Conservation (phyloP, 192 early-diverging fungal species). For the Coemansia sp. region DNA sequence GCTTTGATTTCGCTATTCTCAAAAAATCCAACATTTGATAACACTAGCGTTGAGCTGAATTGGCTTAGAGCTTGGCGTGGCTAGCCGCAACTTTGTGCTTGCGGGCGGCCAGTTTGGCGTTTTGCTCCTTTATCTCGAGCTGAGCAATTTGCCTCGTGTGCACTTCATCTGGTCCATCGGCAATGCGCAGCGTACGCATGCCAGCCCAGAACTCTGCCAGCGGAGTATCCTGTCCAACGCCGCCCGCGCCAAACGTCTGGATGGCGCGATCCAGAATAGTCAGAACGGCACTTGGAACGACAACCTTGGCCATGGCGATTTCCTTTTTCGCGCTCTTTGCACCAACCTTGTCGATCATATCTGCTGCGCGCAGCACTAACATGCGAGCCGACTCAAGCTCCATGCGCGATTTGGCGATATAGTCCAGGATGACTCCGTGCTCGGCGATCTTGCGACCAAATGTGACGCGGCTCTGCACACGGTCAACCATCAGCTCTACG, state of each 20-base stretch:
- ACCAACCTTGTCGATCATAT: constrained; percentile 82
- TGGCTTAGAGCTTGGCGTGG: constrained; percentile 13
- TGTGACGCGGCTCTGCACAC: constrained; percentile 79
- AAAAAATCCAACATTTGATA: background rate
- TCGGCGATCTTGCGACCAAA: constrained; percentile 85
- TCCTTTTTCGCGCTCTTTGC: constrained; percentile 89
- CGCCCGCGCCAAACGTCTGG: constrained; percentile 91
- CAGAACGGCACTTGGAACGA: constrained; percentile 77
- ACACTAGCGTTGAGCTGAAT: background rate
- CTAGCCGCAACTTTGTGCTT: constrained; percentile 1
- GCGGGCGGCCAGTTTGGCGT: constrained; percentile 23
- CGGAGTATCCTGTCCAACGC: constrained; percentile 81
- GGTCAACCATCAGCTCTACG: constrained; percentile 78
- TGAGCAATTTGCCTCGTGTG: constrained; percentile 83
- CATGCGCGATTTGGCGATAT: constrained; percentile 84
- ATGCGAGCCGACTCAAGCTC: constrained; percentile 90
- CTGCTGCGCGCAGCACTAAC: constrained; percentile 90
- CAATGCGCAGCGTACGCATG: constrained; percentile 81
- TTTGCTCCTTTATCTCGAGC: constrained; percentile 62
- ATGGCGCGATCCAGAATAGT: constrained; percentile 87
- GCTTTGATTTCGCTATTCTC: background rate
- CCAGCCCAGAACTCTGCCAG: constrained; percentile 80
- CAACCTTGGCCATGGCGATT: constrained; percentile 96
- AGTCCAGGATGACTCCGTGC: constrained; percentile 78
- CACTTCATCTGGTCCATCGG: constrained; percentile 94